phyloP scores from a whole-genome alignment of 306 rosid genomes.

The Rubus idaeus region DNA sequence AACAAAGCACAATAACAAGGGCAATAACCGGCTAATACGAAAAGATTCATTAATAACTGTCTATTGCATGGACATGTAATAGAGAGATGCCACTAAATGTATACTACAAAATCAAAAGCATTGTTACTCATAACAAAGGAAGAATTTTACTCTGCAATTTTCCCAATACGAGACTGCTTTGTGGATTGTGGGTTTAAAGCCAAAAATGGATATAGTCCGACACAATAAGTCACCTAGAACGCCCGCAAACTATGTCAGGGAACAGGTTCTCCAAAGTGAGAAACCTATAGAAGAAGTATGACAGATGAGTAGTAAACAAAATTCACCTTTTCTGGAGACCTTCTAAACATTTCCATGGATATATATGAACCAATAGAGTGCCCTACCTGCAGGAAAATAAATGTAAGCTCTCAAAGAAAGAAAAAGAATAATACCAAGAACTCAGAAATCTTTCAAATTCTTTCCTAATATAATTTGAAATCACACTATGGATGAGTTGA shows the following conservation, averaged over 20 bases:
- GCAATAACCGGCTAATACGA: background rate
- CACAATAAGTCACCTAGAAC: constrained; percentile 64
- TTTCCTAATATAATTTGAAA: constrained; percentile 7
- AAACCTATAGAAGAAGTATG: constrained; percentile 26
- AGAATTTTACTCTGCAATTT: constrained; percentile 47
- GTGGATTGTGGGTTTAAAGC: constrained; percentile 51
- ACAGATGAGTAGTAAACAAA: constrained; percentile 7
- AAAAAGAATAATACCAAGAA: constrained; percentile 17
- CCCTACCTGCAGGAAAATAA: constrained; percentile 59
- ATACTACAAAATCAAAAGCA: background rate
- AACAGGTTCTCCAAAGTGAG: constrained; percentile 18
- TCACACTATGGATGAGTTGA: background rate
- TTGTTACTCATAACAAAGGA: background rate
- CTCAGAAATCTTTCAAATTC: constrained; percentile 14
- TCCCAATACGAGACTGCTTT: constrained; percentile 49
- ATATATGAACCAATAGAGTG: constrained; percentile 91
- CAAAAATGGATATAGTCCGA: constrained; percentile 89
- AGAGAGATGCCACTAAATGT: constrained; percentile 6
- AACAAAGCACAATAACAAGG: background rate
- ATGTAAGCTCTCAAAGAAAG: constrained; percentile 26
- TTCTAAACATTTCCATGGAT: constrained; percentile 53
- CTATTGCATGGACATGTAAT: background rate
- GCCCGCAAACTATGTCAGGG: constrained; percentile 29
- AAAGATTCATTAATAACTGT: background rate
- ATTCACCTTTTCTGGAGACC: constrained; percentile 60